Evolutionary conservation across 2,329 filamentous ascomycete genomes (phyloP).

Genomic region (Conoideocrella luteorostrata): DNA sequence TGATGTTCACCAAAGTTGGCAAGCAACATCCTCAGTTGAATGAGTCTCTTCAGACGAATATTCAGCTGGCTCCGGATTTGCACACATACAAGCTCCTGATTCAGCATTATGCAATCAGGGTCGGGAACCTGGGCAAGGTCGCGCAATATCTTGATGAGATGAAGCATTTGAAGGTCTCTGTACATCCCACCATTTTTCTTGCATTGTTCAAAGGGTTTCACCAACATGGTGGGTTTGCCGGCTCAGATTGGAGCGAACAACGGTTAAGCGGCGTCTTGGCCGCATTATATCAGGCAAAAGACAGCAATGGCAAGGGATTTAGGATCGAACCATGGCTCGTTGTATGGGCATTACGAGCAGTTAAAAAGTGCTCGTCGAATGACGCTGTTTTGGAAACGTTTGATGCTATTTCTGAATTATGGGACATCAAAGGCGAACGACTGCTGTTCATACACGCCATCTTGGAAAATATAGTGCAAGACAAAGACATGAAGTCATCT

Average conservation of each 20-base stretch:
- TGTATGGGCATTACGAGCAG: conserved; percentile 56
- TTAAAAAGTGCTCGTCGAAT: conserved; percentile 50
- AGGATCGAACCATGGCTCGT: conserved; percentile 55
- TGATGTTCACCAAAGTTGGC: conserved; percentile 50
- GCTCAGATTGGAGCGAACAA: conserved; percentile 65
- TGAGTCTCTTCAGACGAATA: conserved; percentile 49
- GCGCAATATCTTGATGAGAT: conserved; percentile 74
- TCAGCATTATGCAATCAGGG: conserved; percentile 60
- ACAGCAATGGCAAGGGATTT: conserved; percentile 39
- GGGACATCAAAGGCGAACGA: conserved; percentile 35
- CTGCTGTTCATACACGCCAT: conserved; percentile 41
- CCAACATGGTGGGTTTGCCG: conserved; percentile 56
- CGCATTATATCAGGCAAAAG: conserved; percentile 53
- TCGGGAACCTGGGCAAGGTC: conserved; percentile 67
- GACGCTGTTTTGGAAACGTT: conserved; percentile 50
- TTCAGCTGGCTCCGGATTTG: conserved; percentile 66
- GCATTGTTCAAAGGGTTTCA: conserved; percentile 78
- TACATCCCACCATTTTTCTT: conserved; percentile 73
- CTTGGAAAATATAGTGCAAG: conserved; percentile 34
- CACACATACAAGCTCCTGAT: conserved; percentile 76
- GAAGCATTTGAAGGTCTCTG: conserved; percentile 58
- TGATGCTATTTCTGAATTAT: conserved; percentile 39
- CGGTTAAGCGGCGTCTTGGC: conserved; percentile 64
- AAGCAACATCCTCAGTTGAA: conserved; percentile 50
- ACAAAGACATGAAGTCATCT: conserved; percentile 23